Base-by-base conservation (phyloP, 2,329 filamentous ascomycete species). In the Fusarium continuum region DNA sequence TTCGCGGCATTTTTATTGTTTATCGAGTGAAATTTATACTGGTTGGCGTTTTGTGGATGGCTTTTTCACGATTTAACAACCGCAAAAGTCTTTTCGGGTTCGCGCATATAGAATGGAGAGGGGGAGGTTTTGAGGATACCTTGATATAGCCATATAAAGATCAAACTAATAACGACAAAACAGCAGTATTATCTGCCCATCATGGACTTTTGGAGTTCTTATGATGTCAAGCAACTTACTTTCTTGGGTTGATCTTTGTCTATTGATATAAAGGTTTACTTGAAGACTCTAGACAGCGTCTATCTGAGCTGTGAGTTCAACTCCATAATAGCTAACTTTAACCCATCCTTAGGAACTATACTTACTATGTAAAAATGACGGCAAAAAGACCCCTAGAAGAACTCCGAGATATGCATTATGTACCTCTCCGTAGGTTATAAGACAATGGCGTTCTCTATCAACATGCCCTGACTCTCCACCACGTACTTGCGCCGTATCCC, bases 401-500 rank as follows among this genome's bases (percentile, higher is more conserved):
- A 67, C 66, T 65, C 67, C 56, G 34, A 70, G 57, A 69, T 49
- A 65, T 65, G 57, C 60, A 69, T 57, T 17, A 45, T 28, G 35
- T 55, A 51, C 50, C n/a, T n/a, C n/a, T 28, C 26, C 38, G 51
- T 32, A 17, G 13, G 44, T 69, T 70, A 78, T 36, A 80, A 55
- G 13, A 96, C 86, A 70, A 93, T 81, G 68, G 96, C 79, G 79
- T 97, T 97, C 43, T 83, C 85, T 69, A 98, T 91, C 62, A 85
- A 82, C 38, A 93, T 77, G 0, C 93, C 93, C 75, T 94, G 88
- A 62, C 92, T 96, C 72, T 90, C 86, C 36, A 97, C 87, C 70
- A 86, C 86, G 75, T 93, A 97, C 69, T 91, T 82, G 73, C 93
- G 84, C 71, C 91, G 86, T 60, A 97, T 79, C 0, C 92, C 93